Conservation (phyloP, 1,139 yeast species). For the Candida sanyaensis region DNA sequence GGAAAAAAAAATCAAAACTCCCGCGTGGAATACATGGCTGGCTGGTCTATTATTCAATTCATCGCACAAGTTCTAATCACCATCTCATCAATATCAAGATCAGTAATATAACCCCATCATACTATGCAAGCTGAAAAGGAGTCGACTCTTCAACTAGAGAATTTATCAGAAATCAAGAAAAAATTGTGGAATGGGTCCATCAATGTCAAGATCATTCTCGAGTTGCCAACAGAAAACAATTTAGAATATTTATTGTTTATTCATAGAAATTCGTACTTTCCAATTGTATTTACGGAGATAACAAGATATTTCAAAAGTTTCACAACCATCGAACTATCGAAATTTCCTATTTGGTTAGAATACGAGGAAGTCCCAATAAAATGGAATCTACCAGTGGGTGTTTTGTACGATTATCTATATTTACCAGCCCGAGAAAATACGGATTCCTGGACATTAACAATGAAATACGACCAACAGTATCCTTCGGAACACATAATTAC, state of each 20-base stretch:
- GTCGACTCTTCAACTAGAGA: neutral
- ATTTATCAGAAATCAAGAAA: constrained; percentile 26
- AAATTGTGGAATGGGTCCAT: constrained; percentile 59
- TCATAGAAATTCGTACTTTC: constrained; percentile 59
- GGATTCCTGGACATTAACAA: constrained; percentile 49
- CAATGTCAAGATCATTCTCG: constrained; percentile 40
- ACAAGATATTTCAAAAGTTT: constrained; percentile 43
- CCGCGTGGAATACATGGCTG: neutral
- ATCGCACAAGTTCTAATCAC: neutral
- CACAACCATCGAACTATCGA: constrained; percentile 12
- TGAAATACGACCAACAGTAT: constrained; percentile 37
- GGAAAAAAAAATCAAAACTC: neutral
- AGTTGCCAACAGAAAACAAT: constrained; percentile 3
- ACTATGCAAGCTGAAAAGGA: constrained; percentile 1
- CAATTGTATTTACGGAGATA: constrained; percentile 45
- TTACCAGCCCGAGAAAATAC: constrained; percentile 14
- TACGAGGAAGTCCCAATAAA: constrained; percentile 61
- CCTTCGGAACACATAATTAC: constrained; percentile 61
- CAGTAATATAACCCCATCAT: neutral
- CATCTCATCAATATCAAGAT: neutral
- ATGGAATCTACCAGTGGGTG: constrained; percentile 83
- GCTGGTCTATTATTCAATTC: neutral
- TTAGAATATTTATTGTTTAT: constrained; percentile 26
- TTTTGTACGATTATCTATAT: constrained; percentile 58
- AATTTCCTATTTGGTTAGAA: constrained; percentile 63